phyloP scores from a whole-genome alignment of 345 rosid species.

The Camelina sativa region DNA sequence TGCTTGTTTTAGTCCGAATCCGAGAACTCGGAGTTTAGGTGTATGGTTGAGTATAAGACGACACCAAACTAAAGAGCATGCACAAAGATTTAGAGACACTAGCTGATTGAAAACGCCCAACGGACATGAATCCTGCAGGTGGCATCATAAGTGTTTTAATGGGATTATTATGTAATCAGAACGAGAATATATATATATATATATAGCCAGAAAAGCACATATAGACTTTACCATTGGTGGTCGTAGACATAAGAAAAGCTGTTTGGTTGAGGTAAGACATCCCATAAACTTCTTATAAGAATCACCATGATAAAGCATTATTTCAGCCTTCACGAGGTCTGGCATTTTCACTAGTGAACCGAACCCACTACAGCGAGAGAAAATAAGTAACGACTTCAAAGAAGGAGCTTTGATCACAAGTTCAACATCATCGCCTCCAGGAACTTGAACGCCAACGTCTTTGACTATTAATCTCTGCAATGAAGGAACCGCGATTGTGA shows the following conservation, averaged over 20 bases:
- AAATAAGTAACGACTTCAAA: neutral
- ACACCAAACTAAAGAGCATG: slow-evolving; percentile 8
- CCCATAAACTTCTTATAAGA: neutral
- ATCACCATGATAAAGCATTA: neutral
- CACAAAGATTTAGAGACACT: slow-evolving; percentile 10
- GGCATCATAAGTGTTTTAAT: neutral
- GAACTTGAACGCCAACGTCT: neutral
- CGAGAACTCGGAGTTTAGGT: slow-evolving; percentile 36
- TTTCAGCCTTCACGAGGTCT: neutral
- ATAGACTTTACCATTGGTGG: slow-evolving; percentile 2
- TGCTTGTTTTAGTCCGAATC: neutral
- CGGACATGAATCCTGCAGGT: slow-evolving; percentile 7
- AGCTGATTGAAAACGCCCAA: slow-evolving; percentile 11
- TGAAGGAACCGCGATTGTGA: slow-evolving; percentile 22
- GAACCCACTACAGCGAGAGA: neutral
- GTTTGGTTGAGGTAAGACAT: slow-evolving; percentile 10
- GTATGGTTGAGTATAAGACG: neutral
- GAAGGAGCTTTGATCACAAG: slow-evolving; percentile 27
- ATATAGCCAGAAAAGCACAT: too few relatives aligned
- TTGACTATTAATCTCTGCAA: neutral
- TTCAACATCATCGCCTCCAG: slow-evolving; percentile 5
- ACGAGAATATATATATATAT: neutral
- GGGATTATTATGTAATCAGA: neutral
- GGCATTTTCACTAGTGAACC: slow-evolving; percentile 15
- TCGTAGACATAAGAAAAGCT: slow-evolving; percentile 6